Base-by-base conservation (phyloP, 805 yeast genomes). In the Teunomyces panamensis region DNA sequence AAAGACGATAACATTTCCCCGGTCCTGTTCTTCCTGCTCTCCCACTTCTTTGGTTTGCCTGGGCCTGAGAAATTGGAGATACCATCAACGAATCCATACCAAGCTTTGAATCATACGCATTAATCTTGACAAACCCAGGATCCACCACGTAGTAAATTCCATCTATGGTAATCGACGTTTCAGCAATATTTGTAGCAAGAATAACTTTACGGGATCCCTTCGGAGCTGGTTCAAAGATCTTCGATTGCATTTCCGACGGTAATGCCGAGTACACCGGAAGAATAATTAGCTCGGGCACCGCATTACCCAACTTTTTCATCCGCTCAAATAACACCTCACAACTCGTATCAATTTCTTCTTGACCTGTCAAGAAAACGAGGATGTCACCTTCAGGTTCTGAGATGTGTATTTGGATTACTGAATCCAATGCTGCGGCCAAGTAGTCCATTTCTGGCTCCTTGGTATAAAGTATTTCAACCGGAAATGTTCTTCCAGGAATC, bases 21-120 rank as follows among this genome's bases (percentile, higher is more conserved):
- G 97, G 96, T 0, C 95, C 95, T 0, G 96, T 89, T 72, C 99
- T 85, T 42, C 99, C 99, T 0, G 99, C 99, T 62, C 99, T 80
- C 47, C 99, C 99, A 41, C 96, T 81, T 61, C 99, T 78, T 68
- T 94, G 99, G 55, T 87, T 87, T 0, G 98, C 97, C 61, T 91
- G 96, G 0, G 99, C 98, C 57, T 87, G 87, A 0, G 98, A 92
- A 42, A 94, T 89, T 1, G 96, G 96, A 11, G 84, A 78, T 2
- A 90, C 86, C 6, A 82, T 75, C 57, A 94, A 74, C 5, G 92
- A 83, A 58, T 92, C 98, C 91, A 94, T 91, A 13, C 97, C 96
- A 11, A 89, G 69, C 56, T 87, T 81, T 1, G 97, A 84, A 61
- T 90, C 94, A 67, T 86, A 92, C 1, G 89, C 88, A 57, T 89